Conservation (phyloP, 1,284 basidiomycete species). For the Agaricales sp. region DNA sequence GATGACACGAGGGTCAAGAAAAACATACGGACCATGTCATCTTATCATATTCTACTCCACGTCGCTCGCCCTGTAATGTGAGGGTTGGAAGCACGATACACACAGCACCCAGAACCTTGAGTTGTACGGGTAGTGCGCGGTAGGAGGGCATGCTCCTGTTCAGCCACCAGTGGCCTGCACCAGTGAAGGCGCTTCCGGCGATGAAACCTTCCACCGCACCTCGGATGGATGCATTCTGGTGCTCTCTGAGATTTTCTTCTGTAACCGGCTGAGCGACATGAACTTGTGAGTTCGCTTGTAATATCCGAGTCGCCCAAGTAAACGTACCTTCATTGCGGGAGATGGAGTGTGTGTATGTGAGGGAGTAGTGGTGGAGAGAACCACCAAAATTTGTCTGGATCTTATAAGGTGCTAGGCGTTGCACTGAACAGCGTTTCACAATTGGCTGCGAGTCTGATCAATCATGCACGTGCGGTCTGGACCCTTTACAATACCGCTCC, state of each 20-base stretch:
- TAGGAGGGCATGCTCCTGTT: constrained; percentile 52
- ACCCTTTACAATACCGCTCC: too few relatives aligned
- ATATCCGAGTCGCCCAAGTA: too few relatives aligned
- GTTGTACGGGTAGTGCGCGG: constrained; percentile 56
- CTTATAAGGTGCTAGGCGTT: too few relatives aligned
- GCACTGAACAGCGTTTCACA: too few relatives aligned
- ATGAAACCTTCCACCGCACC: constrained; percentile 59
- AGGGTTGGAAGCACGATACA: constrained; percentile 61
- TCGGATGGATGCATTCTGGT: constrained; percentile 41
- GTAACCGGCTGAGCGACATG: constrained; percentile 35
- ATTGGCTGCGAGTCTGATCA: too few relatives aligned
- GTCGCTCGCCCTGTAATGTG: constrained; percentile 72
- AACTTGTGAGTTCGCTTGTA: too few relatives aligned
- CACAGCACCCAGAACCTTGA: constrained; percentile 69
- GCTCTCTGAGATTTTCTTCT: constrained; percentile 36
- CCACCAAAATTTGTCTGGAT: too few relatives aligned
- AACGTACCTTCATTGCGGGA: too few relatives aligned
- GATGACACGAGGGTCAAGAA: background rate
- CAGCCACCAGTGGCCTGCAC: constrained; percentile 50
- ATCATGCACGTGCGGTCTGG: too few relatives aligned
- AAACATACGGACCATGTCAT: constrained; percentile 49
- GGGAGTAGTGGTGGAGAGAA: too few relatives aligned
- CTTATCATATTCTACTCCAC: constrained; percentile 63
- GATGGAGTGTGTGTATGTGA: too few relatives aligned
- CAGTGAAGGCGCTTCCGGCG: constrained; percentile 37